Conservation (phyloP, 108 stramenopile genomes). For the Nannochloropsis salina region DNA sequence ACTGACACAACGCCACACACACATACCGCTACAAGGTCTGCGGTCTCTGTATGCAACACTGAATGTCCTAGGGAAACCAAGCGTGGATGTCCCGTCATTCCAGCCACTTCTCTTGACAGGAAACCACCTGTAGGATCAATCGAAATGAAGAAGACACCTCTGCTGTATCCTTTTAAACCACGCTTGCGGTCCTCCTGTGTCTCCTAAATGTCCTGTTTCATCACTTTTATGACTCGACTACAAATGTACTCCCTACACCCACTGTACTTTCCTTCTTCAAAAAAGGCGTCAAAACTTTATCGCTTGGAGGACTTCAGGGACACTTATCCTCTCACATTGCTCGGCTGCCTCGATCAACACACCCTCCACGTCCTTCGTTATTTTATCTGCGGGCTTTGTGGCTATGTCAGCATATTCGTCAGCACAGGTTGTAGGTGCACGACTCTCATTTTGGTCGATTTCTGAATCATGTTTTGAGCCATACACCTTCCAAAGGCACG, state of each 20-base stretch:
- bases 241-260: background rate
- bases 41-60: conserved; percentile 46
- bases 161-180: background rate
- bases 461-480: conserved; percentile 53
- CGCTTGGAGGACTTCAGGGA: conserved; percentile 22
- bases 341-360: conserved; percentile 34
- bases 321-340: conserved; percentile 41
- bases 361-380: conserved; percentile 24
- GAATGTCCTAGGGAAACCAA: conserved; percentile 40
- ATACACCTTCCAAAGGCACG: conserved; percentile 46
- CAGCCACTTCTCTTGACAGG: conserved; percentile 22
- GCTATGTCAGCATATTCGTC: conserved; percentile 41
- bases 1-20: too few species aligned
- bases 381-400: background rate
- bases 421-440: conserved; percentile 45
- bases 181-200: background rate
- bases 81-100: conserved; percentile 17
- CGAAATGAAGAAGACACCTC: conserved; percentile 5
- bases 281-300: conserved; percentile 11
- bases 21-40: background rate
- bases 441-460: conserved; percentile 53
- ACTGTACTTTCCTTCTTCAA: background rate
- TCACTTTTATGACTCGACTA: background rate
- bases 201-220: background rate
- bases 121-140: conserved; percentile 48